A percentile compares a stretch with the other conserved stretches of the same genome.
Conservation (phyloP, 2,329 filamentous ascomycete species). For the Aspergillus fumigatiaffinis region DNA sequence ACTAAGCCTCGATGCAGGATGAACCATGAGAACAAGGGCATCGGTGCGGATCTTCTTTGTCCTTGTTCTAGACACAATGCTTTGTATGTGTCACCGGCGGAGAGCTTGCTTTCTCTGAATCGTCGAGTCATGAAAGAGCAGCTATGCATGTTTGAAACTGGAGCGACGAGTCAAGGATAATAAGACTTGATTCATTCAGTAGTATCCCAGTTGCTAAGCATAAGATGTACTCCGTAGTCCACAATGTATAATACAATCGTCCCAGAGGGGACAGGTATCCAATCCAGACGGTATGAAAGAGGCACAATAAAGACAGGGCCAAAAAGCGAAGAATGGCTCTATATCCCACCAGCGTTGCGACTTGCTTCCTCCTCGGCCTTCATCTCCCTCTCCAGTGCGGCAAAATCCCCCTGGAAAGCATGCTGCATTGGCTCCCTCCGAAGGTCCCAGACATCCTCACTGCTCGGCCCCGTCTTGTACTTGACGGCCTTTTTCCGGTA, state of each 20-base stretch:
- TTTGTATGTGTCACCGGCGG: not conserved
- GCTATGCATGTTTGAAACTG: not conserved
- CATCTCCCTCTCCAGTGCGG: constrained; percentile 40
- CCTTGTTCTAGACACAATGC: not conserved
- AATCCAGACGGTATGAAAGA: not conserved
- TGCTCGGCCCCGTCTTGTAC: constrained; percentile 67
- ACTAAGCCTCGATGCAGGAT: not conserved
- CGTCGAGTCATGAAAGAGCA: not conserved
- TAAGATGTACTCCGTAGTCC: not conserved
- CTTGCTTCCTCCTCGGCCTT: constrained; percentile 42
- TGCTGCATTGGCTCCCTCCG: constrained; percentile 59
- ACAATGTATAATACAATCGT: constrained; percentile 1
- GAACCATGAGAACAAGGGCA: not conserved
- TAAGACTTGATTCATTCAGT: not conserved
- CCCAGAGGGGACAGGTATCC: constrained; percentile 3
- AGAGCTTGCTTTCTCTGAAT: not conserved
- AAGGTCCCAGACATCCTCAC: constrained; percentile 85
- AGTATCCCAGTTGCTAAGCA: not conserved
- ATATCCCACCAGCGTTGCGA: constrained; percentile 19
- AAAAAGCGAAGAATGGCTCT: not conserved
- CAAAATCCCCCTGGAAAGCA: constrained; percentile 45
- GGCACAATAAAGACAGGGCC: not conserved
- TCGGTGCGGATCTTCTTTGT: not conserved
- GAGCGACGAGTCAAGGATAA: not conserved
- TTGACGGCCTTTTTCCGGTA: constrained; percentile 65